These are phyloP conservation scores for Termitomyces heimii DNA, from an alignment of 768 basidiomycete genomes.

Conservation along the genomic window DNA sequence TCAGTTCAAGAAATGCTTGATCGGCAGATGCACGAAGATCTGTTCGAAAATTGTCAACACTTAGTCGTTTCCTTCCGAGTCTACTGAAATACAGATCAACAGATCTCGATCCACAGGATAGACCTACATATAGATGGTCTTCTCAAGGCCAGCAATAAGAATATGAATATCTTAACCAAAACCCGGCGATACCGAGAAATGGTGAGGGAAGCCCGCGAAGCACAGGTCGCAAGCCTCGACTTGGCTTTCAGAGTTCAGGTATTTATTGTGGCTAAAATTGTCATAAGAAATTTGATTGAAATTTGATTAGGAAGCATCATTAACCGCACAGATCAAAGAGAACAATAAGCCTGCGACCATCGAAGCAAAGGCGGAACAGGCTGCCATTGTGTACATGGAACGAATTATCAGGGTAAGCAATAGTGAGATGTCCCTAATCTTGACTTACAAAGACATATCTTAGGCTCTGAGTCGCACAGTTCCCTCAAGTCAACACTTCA, in stretches of 20 bases:
- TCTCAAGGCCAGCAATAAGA: background rate
- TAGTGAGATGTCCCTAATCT: background rate
- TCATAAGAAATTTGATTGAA: background rate
- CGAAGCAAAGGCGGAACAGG: background rate
- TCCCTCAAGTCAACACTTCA: background rate
- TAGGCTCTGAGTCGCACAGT: background rate
- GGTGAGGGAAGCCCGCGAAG: background rate
- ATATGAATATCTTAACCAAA: background rate
- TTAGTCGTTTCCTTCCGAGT: background rate
- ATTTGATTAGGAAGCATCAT: background rate
- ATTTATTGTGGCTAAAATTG: background rate
- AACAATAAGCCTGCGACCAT: background rate
- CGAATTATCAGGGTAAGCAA: background rate
- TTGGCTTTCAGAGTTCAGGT: background rate
- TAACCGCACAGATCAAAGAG: background rate
- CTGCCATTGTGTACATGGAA: background rate
- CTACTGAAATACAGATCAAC: background rate
- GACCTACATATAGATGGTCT: background rate
- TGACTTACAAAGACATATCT: background rate
- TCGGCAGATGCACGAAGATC: rapidly evolving
- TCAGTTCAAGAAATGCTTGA: background rate
- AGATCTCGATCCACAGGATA: background rate
- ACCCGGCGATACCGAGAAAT: background rate
- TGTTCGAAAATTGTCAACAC: background rate
- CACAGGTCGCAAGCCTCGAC: background rate